Evolutionary conservation across 805 yeast species (phyloP).

Genomic region (Myxozyma geophila): DNA sequence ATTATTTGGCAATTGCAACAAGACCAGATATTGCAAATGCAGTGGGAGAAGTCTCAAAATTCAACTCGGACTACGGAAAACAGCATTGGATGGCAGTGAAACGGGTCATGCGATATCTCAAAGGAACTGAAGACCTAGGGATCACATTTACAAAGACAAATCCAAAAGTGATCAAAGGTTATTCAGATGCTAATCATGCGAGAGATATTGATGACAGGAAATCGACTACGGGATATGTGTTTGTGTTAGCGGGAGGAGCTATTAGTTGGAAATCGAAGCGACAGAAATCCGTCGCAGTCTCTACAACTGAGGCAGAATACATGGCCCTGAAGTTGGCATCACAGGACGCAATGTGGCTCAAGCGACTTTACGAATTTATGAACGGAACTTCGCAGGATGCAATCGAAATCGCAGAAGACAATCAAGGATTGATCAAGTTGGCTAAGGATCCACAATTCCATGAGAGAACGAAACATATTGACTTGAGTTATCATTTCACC

Average conservation of each 20-base stretch:
- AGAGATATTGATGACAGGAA: neutral
- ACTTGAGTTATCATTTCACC: no score
- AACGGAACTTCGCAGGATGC: neutral
- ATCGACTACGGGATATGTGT: neutral
- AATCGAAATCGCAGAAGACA: neutral
- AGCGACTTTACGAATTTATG: neutral
- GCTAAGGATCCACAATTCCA: no score
- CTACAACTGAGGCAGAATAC: no score
- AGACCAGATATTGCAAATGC: constrained; percentile 1
- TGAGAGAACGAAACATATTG: no score
- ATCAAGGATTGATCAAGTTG: neutral
- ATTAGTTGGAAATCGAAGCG: no score
- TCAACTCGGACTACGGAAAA: neutral
- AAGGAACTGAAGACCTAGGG: no score
- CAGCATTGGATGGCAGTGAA: neutral
- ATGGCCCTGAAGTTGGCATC: no score
- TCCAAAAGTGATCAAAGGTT: no score
- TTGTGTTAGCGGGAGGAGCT: neutral
- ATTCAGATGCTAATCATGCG: neutral
- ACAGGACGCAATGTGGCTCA: neutral
- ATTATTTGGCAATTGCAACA: neutral
- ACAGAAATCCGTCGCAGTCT: no score
- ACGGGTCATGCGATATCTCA: neutral
- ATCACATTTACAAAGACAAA: no score
- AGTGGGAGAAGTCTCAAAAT: no score